Evolutionary conservation across 306 rosid species (phyloP).

Genomic region (Vigna unguiculata): DNA sequence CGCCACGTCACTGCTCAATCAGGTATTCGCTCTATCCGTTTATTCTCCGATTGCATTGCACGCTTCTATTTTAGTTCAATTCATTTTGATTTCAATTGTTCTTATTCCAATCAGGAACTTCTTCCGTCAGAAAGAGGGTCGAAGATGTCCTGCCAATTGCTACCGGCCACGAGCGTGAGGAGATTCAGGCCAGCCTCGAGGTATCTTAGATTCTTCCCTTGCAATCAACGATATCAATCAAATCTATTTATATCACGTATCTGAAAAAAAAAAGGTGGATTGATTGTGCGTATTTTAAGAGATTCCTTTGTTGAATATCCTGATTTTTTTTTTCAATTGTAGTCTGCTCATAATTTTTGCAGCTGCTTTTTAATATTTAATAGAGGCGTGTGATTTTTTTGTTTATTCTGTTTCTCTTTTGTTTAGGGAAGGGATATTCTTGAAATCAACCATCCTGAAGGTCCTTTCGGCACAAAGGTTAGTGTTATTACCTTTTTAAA

Average conservation of each 20-base stretch:
- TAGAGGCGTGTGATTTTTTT: neutral
- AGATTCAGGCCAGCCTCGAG: conserved; percentile 82
- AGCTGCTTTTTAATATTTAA: conserved; percentile 1
- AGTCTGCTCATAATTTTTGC: neutral
- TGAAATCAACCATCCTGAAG: conserved; percentile 68
- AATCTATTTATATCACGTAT: neutral
- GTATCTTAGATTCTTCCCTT: conserved; percentile 34
- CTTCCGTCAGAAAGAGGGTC: conserved; percentile 64
- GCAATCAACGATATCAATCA: neutral
- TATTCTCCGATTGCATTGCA: neutral
- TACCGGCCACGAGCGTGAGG: conserved; percentile 96
- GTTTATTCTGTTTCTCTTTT: neutral
- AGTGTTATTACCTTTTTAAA: conserved; percentile 27
- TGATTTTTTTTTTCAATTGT: neutral
- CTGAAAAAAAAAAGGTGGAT: neutral
- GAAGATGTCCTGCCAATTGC: conserved; percentile 93
- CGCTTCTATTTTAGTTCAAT: neutral
- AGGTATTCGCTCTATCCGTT: conserved; percentile 32
- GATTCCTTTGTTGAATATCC: neutral
- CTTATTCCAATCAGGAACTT: conserved; percentile 33
- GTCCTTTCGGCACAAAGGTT: conserved; percentile 95
- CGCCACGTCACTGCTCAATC: conserved; percentile 46
- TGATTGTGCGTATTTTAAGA: neutral
- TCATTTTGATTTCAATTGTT: neutral
- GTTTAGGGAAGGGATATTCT: conserved; percentile 67